Percentiles rank a stretch among this genome's conserved stretches.
Conservation (phyloP, 2,329 filamentous ascomycete genomes). For the Paracorniculantispora psalliotae region DNA sequence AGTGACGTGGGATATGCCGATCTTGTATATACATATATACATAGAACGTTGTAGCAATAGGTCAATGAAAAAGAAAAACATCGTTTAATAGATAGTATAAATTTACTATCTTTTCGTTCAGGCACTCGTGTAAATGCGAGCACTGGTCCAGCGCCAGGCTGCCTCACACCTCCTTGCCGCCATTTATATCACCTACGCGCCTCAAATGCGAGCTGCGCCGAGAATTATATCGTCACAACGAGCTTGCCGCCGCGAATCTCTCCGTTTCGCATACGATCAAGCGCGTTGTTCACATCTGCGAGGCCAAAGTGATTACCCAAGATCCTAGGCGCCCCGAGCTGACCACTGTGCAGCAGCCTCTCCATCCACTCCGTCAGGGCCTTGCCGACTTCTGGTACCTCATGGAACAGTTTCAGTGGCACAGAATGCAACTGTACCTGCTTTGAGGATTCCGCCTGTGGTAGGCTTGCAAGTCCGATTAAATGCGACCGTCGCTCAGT, state of each 20-base stretch:
- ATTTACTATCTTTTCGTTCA: too few species aligned
- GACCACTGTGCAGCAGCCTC: constrained; percentile 48
- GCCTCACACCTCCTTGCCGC: too few species aligned
- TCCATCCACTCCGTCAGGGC: constrained; percentile 63
- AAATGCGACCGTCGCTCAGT: constrained; percentile 43
- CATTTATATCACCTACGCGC: too few species aligned
- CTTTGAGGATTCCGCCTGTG: constrained; percentile 45
- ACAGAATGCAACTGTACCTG: constrained; percentile 57
- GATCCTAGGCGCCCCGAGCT: constrained; percentile 59
- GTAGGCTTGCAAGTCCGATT: constrained; percentile 62
- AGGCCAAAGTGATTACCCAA: constrained; percentile 59
- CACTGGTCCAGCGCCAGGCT: too few species aligned
- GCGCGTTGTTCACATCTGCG: constrained; percentile 59
- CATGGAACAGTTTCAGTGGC: constrained; percentile 73
- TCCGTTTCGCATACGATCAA: constrained; percentile 62
- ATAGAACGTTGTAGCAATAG: too few species aligned
- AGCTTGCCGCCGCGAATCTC: constrained; percentile 64
- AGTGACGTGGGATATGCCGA: too few species aligned
- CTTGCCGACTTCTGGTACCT: constrained; percentile 58
- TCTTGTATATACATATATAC: too few species aligned
- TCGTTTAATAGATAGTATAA: too few species aligned
- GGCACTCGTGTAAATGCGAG: too few species aligned
- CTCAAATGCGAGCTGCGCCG: too few species aligned
- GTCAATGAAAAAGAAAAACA: too few species aligned
- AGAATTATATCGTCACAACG: constrained; percentile 41